Conservation (phyloP, 2,329 filamentous ascomycete species). For the Fusarium sp. region DNA sequence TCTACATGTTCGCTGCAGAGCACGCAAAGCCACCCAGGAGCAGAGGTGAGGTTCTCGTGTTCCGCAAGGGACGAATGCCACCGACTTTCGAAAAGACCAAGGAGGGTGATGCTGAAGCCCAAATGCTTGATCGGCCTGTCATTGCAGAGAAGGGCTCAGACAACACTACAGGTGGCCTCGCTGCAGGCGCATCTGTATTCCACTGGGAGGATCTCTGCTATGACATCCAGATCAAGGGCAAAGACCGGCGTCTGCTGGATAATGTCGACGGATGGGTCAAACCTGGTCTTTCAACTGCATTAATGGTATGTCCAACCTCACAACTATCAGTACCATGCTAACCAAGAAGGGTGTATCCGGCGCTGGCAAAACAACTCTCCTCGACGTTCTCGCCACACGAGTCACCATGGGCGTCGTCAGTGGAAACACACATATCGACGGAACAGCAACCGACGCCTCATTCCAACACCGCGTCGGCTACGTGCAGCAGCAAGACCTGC, state of each 20-base stretch:
- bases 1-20: slow-evolving; percentile 74
- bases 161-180: not conserved
- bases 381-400: slow-evolving; percentile 79
- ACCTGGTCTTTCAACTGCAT: slow-evolving; percentile 77
- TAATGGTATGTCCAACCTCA: slow-evolving; percentile 2
- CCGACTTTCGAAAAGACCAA: slow-evolving; percentile 67
- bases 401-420: slow-evolving; percentile 79
- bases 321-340: not conserved
- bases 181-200: slow-evolving; percentile 62
- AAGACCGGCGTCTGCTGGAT: slow-evolving; percentile 74
- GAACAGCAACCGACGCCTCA: slow-evolving; percentile 68
- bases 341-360: slow-evolving; percentile 69
- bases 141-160: slow-evolving; percentile 38
- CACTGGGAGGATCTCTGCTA: slow-evolving; percentile 78
- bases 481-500: slow-evolving; percentile 79
- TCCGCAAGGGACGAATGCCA: slow-evolving; percentile 66
- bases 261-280: slow-evolving; percentile 83
- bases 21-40: slow-evolving; percentile 72
- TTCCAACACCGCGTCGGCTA: slow-evolving; percentile 80
- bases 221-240: slow-evolving; percentile 72
- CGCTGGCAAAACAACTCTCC: slow-evolving; percentile 80
- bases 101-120: slow-evolving; percentile 30
- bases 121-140: slow-evolving; percentile 46
- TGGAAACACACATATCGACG: slow-evolving; percentile 78
- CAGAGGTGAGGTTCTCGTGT: slow-evolving; percentile 77